These are phyloP conservation scores for Zygosaccharomyces bailii DNA, from an alignment of 805 yeast genomes.

Conservation along the genomic window DNA sequence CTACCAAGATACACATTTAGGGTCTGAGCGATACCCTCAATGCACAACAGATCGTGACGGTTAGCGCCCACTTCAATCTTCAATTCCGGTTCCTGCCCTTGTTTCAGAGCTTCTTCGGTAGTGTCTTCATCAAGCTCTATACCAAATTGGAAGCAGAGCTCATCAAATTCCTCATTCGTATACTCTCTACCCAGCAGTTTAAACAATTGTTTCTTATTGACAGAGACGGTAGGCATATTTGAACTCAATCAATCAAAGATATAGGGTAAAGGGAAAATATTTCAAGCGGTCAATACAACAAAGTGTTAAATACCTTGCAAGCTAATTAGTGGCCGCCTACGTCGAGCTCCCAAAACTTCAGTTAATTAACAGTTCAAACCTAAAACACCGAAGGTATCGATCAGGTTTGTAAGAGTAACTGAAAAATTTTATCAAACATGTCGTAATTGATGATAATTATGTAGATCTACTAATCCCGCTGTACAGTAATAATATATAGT, in stretches of 20 bases:
- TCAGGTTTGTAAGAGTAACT: no score
- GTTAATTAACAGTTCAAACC: no score
- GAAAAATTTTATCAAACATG: constrained; percentile 1
- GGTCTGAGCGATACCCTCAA: constrained; percentile 96
- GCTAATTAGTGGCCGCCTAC: background rate
- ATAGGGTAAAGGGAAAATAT: background rate
- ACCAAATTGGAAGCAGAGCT: constrained; percentile 95
- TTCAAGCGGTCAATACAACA: background rate
- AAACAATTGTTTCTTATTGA: constrained; percentile 90
- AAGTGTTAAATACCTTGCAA: background rate
- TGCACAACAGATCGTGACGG: constrained; percentile 96
- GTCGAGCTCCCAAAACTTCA: background rate
- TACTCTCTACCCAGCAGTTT: constrained; percentile 66
- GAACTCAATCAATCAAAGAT: background rate
- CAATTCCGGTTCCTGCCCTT: constrained; percentile 74
- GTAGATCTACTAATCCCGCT: background rate
- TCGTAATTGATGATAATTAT: constrained; percentile 3
- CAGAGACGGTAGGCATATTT: constrained; percentile 92
- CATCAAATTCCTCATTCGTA: constrained; percentile 91
- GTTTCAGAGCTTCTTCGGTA: constrained; percentile 51
- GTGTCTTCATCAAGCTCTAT: constrained; percentile 97
- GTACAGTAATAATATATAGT: background rate
- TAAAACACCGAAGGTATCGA: no score
- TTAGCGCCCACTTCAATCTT: constrained; percentile 98
- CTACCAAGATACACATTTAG: constrained; percentile 85